Evolutionary conservation across 2,329 filamentous ascomycete species (phyloP), one percentile per base, ranked within the genome.

Genomic region (Fusarium sp.): DNA sequence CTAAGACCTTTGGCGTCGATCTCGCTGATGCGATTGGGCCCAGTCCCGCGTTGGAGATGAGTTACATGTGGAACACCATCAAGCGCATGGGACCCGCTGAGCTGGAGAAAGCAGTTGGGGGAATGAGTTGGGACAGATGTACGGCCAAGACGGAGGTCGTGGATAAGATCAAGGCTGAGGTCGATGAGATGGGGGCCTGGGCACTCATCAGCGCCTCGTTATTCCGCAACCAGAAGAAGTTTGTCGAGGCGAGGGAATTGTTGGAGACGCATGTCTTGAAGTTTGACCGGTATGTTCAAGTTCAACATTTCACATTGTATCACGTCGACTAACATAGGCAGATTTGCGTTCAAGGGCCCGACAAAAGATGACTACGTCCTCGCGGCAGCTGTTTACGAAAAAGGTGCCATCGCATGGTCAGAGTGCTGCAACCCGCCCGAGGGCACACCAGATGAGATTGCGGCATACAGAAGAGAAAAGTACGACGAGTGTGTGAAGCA

Each of bases 11-110:
- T 82, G 86, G 88, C 5, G 83, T 94, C 38, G 89, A 92, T 54
- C 85, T 98, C 8, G 88, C 93, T 4, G 96, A 98, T 76, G 95
- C 93, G 0, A 87, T 97, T 14, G 95, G 95, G 0, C 87, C 94
- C 7, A 93, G 91, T 68, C 96, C 96, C 0, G 86, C 94, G 2
- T 90, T 95, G 78, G 96, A 98, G 84, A 97, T 98, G 93, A 91
- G 93, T 18, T 97, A 96, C 81, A 90, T 98, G 77, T 98, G 95
- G 95, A 95, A 94, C 78, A 96, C 95, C 1, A 91, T 90, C 76
- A 96, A 94, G 82, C 90, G 94, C 62, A 97, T 98, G 94, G 85
- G 88, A 5, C 77, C 83, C 2, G 83, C 84, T 0, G 89, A 96
- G 68, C 85, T 98, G 20, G 85, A 92, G 54, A 83, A 86, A 47